A percentile compares a stretch with the other conserved stretches of the same genome.
Evolutionary conservation across 2,329 filamentous ascomycete species (phyloP).

Genomic region (Cordyceps javanica): DNA sequence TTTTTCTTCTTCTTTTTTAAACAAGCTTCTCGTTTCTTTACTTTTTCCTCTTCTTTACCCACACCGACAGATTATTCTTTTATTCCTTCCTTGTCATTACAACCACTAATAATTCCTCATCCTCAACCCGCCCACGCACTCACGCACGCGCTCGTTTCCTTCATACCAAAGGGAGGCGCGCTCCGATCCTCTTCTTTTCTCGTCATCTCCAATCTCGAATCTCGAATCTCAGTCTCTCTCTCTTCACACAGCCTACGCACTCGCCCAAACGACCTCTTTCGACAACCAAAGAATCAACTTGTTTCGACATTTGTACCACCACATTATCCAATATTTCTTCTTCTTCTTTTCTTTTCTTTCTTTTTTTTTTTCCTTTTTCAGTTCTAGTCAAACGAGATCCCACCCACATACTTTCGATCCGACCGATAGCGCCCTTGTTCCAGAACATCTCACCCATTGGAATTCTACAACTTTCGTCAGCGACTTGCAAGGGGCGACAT

Average conservation of each 20-base stretch:
- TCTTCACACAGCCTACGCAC: neutral
- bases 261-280: neutral
- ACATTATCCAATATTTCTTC: neutral
- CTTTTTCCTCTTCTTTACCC: neutral
- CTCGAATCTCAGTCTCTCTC: neutral
- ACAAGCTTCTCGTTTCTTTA: too few relatives aligned
- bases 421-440: conserved; percentile 2
- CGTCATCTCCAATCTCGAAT: too few relatives aligned
- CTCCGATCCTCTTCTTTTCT: neutral
- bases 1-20: too few relatives aligned
- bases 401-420: neutral
- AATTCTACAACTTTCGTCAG: conserved; percentile 3
- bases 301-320: neutral
- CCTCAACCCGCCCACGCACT: neutral
- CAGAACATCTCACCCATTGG: conserved; percentile 9
- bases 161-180: neutral
- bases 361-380: neutral
- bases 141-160: neutral
- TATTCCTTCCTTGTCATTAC: too few relatives aligned
- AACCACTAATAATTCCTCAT: too few relatives aligned
- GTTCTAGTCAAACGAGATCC: neutral
- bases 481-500: neutral
- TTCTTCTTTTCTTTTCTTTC: neutral
- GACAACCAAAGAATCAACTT: neutral
- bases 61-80: too few relatives aligned